These are phyloP conservation scores for Kwoniella sp. DNA, from an alignment of 768 basidiomycete species.

Conservation along the genomic window DNA sequence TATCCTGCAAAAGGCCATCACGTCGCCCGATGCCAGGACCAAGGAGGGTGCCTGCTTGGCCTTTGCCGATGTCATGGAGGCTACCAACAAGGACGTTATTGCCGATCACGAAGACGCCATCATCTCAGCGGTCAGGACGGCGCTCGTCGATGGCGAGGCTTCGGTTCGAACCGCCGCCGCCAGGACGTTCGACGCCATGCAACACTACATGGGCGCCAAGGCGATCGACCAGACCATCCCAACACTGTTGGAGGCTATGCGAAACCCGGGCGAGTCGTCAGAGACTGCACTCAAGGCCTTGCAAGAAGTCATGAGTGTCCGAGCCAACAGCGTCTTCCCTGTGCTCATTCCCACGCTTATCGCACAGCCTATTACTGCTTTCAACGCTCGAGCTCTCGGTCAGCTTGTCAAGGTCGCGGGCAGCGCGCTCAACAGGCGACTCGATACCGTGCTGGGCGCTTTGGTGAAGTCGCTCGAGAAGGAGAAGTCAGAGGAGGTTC, in stretches of 20 bases:
- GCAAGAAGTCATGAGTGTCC: conserved; percentile 89
- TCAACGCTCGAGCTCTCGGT: conserved; percentile 87
- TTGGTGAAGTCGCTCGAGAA: conserved; percentile 71
- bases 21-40: conserved; percentile 57
- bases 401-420: conserved; percentile 93
- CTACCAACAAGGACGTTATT: conserved; percentile 72
- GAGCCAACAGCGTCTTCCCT: conserved; percentile 92
- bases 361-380: conserved; percentile 81
- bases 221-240: conserved; percentile 97
- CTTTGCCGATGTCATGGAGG: conserved; percentile 84
- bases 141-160: conserved; percentile 81
- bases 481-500: conserved; percentile 64
- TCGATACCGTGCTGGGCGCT: conserved; percentile 72
- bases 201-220: conserved; percentile 80
- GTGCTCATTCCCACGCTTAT: conserved; percentile 91
- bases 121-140: conserved; percentile 72
- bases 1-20: conserved; percentile 62
- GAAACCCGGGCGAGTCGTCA: conserved; percentile 87
- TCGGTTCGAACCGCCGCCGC: conserved; percentile 86
- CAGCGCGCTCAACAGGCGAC: conserved; percentile 73
- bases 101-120: conserved; percentile 87
- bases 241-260: conserved; percentile 84
- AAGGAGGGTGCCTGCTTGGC: conserved; percentile 80
- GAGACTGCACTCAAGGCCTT: conserved; percentile 91
- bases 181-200: conserved; percentile 81